Conservation (phyloP, 495 filamentous ascomycete genomes). For the Thermochaetoides thermophila region DNA sequence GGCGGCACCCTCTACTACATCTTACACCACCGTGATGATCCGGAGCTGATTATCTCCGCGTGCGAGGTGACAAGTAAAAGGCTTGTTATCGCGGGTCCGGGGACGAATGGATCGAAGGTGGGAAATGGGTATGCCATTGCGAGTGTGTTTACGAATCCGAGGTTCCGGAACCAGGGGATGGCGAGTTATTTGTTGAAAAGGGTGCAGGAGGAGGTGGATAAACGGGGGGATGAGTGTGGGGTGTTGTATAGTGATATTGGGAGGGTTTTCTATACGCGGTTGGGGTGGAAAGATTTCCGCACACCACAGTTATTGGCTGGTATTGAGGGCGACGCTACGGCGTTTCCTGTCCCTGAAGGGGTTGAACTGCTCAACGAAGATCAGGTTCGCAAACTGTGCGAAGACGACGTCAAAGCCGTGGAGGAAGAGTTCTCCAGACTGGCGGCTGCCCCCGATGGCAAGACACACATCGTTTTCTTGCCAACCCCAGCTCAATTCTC, state of each 20-base stretch:
- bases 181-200: slow-evolving; percentile 6
- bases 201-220: slow-evolving; percentile 6
- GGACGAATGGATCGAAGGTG: not conserved
- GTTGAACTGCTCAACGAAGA: not conserved
- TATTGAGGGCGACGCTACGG: not conserved
- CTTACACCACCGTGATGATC: slow-evolving; percentile 9
- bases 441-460: not conserved
- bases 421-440: not conserved
- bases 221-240: slow-evolving; percentile 2
- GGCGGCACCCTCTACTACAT: slow-evolving; percentile 10
- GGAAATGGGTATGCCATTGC: slow-evolving; percentile 7
- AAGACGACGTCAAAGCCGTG: slow-evolving; percentile 2
- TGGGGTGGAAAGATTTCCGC: slow-evolving; percentile 9
- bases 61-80: slow-evolving; percentile 10
- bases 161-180: slow-evolving; percentile 7
- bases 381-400: slow-evolving; percentile 1
- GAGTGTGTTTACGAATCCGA: slow-evolving; percentile 11
- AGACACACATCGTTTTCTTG: slow-evolving; percentile 5
- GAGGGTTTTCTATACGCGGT: slow-evolving; percentile 5
- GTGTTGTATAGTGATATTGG: slow-evolving; percentile 12
- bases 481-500: slow-evolving; percentile 4
- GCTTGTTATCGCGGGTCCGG: not conserved
- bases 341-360: not conserved
- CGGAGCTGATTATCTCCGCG: slow-evolving; percentile 8
- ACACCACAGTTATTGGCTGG: slow-evolving; percentile 4